Conservation (phyloP, 2,329 filamentous ascomycete species). For the Colletotrichum sp. region DNA sequence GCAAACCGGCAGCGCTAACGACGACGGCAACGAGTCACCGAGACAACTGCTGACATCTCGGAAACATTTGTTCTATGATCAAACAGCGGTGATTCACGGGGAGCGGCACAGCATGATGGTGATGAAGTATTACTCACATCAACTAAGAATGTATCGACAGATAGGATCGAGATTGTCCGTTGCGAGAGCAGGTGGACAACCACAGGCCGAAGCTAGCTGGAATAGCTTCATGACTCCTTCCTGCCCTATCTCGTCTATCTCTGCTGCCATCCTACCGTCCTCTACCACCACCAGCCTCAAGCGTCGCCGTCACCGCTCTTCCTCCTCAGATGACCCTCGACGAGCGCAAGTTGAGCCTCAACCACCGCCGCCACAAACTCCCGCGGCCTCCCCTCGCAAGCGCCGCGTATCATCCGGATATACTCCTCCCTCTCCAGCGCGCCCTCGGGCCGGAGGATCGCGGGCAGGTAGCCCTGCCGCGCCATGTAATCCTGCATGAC, state of each 20-base stretch:
- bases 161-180: background rate
- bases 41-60: background rate
- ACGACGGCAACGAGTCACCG: background rate
- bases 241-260: background rate
- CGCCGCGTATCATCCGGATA: slow-evolving; percentile 24
- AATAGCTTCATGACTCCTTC: background rate
- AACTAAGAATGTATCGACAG: background rate
- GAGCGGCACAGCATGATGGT: background rate
- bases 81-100: background rate
- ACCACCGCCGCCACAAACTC: slow-evolving; percentile 15
- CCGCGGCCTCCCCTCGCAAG: slow-evolving; percentile 20
- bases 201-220: background rate
- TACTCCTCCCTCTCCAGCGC: slow-evolving; percentile 22
- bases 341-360: slow-evolving; percentile 8
- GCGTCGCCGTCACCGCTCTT: background rate
- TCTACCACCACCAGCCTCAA: background rate
- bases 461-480: slow-evolving; percentile 25
- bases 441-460: slow-evolving; percentile 12
- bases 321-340: background rate
- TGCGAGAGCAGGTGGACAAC: background rate
- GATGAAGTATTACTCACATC: background rate
- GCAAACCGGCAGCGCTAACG: background rate
- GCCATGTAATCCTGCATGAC: slow-evolving; percentile 28
- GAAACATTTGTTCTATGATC: background rate
- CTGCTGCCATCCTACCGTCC: background rate